Evolutionary conservation across 805 yeast genomes (phyloP).

Genomic region (Kuraishia capsulata): DNA sequence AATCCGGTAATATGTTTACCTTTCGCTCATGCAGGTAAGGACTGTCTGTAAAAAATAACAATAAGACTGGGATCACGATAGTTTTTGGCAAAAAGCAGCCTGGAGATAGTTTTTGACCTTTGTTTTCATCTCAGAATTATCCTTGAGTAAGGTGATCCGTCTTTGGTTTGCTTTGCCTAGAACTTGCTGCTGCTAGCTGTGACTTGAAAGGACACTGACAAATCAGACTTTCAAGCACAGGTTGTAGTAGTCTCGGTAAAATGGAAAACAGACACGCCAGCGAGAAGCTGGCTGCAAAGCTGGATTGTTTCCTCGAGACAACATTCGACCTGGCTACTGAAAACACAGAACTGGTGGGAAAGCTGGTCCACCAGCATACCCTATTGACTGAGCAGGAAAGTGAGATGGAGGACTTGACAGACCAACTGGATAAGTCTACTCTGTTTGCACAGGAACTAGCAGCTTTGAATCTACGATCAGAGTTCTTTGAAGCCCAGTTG

Average conservation of each 20-base stretch:
- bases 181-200: too few species aligned
- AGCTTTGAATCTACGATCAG: slow-evolving; percentile 21
- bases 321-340: neutral
- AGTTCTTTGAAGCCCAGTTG: slow-evolving; percentile 24
- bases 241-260: too few species aligned
- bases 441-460: slow-evolving; percentile 16
- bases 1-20: neutral
- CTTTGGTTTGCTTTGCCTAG: too few species aligned
- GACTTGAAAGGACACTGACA: too few species aligned
- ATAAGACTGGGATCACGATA: too few species aligned
- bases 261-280: too few species aligned
- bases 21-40: neutral
- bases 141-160: too few species aligned
- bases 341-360: neutral
- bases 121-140: too few species aligned
- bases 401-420: neutral
- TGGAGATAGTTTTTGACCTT: too few species aligned
- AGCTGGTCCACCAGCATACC: neutral
- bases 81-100: too few species aligned
- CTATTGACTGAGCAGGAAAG: neutral
- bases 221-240: too few species aligned
- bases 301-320: neutral
- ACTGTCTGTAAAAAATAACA: too few species aligned
- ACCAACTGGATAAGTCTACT: neutral
- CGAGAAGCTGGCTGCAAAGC: neutral